phyloP scores from a whole-genome alignment of 2,329 filamentous ascomycete genomes.

The Keithomyces neogunnii region DNA sequence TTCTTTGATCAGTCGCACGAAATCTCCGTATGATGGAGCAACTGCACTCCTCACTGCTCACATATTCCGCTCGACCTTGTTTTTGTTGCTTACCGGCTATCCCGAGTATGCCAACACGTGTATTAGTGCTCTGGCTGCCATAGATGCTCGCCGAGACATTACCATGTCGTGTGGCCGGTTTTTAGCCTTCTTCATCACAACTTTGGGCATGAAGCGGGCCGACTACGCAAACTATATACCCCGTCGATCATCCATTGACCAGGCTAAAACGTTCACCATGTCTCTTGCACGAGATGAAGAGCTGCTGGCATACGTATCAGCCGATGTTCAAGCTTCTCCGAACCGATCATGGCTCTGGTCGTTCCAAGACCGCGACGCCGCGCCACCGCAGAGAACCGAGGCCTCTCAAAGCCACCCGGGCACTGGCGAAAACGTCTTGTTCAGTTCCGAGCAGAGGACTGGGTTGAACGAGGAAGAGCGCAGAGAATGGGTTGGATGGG shows the following conservation, averaged over 20 bases:
- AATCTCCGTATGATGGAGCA: constrained; percentile 55
- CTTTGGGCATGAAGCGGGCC: constrained; percentile 47
- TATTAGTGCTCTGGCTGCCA: constrained; percentile 59
- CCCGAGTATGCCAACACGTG: constrained; percentile 66
- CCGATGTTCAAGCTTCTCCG: constrained; percentile 73
- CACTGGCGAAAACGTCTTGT: constrained; percentile 28
- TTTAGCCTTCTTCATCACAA: constrained; percentile 69
- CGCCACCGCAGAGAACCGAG: constrained; percentile 13
- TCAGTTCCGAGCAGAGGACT: constrained; percentile 38
- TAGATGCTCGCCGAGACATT: constrained; percentile 63
- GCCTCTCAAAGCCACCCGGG: constrained; percentile 10
- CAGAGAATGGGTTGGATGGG: constrained; percentile 75
- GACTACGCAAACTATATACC: constrained; percentile 34
- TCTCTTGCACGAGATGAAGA: constrained; percentile 63
- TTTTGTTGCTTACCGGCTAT: constrained; percentile 67
- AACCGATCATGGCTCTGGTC: constrained; percentile 81
- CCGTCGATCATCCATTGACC: constrained; percentile 22
- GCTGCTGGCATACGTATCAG: constrained; percentile 75
- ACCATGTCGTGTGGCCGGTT: constrained; percentile 75
- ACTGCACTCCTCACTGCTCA: constrained; percentile 73
- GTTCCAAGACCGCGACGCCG: constrained; percentile 42
- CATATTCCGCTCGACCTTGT: constrained; percentile 77
- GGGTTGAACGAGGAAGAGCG: constrained; percentile 48
- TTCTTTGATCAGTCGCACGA: constrained; percentile 60
- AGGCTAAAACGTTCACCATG: constrained; percentile 19